Evolutionary conservation across 108 stramenopile species (phyloP), one percentile per base, ranked within the genome.

Genomic region (Seminavis robusta): DNA sequence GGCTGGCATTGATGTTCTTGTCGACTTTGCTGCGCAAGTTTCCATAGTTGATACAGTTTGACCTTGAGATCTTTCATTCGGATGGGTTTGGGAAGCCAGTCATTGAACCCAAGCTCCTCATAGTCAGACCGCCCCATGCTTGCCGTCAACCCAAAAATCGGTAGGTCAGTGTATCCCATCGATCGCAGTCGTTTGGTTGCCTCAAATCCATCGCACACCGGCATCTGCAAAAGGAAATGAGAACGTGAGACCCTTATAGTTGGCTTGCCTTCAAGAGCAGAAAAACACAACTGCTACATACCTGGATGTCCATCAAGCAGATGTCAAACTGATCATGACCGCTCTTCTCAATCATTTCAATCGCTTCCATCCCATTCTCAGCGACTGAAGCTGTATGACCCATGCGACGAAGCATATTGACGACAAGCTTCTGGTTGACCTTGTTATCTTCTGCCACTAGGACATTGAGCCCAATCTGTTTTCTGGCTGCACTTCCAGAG

Each of bases 361-460:
- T 33, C 11, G 71, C 80, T 43, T 58, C 32, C 31, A 33, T 17
- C 1, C 73, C 79, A 43, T 72, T 69, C 9, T 64, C 43, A 13
- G 55, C 80, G 16, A 61, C 27, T 6, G 31, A 30, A 13, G 48
- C 46, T 2, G 33, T 38, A 43, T 76, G 73, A 0, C 74, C 77
- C 51, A 76, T 54, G 3, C 69, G 63, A 47, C 69, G 57, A n/a
- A 77, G 54, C 69, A 70, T 67, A 16, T 59, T 48, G 1, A 33
- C 39, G 0, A 71, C 37, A 10, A 76, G 39, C 54, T 74, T 75
- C 23, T 75, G 74, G 59, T 70, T 79, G 36, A 74, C 60, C 40
- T 69, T 64, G 52, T 76, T 77, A 58, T 83, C 81, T 59, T 83
- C 81, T 3, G 70, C 77, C 1, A 79, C 61, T 47, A 83, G 41